Percentiles rank a stretch among this genome's conserved stretches.
phyloP scores from a whole-genome alignment of 441 rosid species.

The Omphalea diandra region DNA sequence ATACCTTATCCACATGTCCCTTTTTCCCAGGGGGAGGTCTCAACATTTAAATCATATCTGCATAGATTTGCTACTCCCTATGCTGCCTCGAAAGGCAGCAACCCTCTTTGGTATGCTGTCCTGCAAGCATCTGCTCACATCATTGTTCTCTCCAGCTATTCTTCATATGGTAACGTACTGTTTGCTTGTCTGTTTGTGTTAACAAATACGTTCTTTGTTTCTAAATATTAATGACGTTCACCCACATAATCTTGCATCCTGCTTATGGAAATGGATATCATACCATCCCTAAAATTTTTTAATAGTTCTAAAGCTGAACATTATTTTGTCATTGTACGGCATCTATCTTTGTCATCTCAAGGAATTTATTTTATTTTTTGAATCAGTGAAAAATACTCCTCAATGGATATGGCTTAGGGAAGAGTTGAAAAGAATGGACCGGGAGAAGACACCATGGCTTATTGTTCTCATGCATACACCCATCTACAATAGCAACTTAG shows the following conservation, averaged over 20 bases:
- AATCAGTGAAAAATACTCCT: conserved; percentile 47
- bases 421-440: conserved; percentile 40
- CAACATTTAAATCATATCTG: conserved; percentile 43
- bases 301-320: background rate
- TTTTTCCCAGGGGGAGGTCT: conserved; percentile 38
- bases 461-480: conserved; percentile 51
- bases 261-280: background rate
- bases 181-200: background rate
- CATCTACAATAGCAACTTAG: conserved; percentile 40
- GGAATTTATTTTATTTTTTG: background rate
- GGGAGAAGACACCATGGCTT: conserved; percentile 56
- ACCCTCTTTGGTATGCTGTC: conserved; percentile 48
- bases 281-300: background rate
- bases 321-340: background rate
- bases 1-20: background rate
- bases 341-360: conserved; percentile 1
- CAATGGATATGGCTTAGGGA: conserved; percentile 45
- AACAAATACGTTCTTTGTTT: background rate
- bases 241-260: background rate
- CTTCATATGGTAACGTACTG: conserved; percentile 62
- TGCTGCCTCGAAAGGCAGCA: conserved; percentile 43
- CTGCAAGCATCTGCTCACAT: conserved; percentile 59
- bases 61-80: conserved; percentile 44
- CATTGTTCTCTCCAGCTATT: conserved; percentile 59
- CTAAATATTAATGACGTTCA: background rate